A percentile compares a stretch with the other conserved stretches of the same genome.
Conservation (phyloP, 345 rosid genomes). For the Melastoma malabathricum region DNA sequence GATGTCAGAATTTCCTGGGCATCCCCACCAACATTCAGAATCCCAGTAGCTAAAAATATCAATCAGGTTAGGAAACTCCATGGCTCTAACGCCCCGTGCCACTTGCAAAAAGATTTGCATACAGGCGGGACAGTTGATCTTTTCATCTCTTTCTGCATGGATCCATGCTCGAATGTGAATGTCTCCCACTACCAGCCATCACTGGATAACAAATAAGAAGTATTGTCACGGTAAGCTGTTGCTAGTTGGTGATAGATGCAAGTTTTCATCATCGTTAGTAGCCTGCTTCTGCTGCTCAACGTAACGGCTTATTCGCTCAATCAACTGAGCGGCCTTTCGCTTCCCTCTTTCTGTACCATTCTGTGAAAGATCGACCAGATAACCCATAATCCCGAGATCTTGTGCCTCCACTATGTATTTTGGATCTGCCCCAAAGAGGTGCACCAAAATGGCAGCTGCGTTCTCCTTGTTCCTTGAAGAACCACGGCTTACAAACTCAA, state of each 20-base stretch:
- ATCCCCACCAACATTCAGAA: background rate
- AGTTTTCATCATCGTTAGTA: background rate
- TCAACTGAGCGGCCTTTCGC: constrained; percentile 74
- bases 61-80: too few species aligned
- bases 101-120: too few species aligned
- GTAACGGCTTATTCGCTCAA: constrained; percentile 56
- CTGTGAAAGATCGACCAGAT: constrained; percentile 53
- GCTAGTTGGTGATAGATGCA: background rate
- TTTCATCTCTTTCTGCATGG: too few species aligned
- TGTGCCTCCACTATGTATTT: constrained; percentile 51
- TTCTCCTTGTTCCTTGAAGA: constrained; percentile 31
- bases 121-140: too few species aligned
- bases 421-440: constrained; percentile 67
- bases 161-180: too few species aligned
- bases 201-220: background rate
- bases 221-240: background rate
- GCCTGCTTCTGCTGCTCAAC: constrained; percentile 56
- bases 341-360: constrained; percentile 85
- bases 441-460: constrained; percentile 35
- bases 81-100: too few species aligned
- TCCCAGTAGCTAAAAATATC: too few species aligned
- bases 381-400: constrained; percentile 58
- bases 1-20: constrained; percentile 3
- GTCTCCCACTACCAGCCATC: too few species aligned
- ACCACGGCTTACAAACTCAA: constrained; percentile 24